Evolutionary conservation across 2,329 filamentous ascomycete species (phyloP), one percentile per base, ranked within the genome.

Genomic region (Aspergillus sp.): DNA sequence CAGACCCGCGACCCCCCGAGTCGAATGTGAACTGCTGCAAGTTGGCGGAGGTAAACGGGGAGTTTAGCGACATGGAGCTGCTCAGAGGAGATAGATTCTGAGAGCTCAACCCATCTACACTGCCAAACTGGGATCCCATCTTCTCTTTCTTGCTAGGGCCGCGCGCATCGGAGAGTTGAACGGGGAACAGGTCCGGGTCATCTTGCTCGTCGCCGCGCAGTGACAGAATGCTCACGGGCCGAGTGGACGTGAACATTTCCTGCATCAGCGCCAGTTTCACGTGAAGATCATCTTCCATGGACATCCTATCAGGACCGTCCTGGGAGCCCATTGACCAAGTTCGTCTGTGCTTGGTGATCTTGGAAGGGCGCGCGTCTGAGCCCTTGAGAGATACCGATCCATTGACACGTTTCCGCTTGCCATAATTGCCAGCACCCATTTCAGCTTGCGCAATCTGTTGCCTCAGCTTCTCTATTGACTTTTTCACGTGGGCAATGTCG

Each of bases 381-480:
- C 64, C 66, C 56, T 77, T 76, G 24, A 71, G 59, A 18, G 80
- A 78, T 10, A 82, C 77, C 0, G 83, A 82, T 26, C 79, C 80
- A 65, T 79, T 84, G 70, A 78, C 84, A 65, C 85, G 82, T 71
- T 87, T 87, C 57, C 85, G 80, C 71, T 87, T 88, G 61, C 84
- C 83, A 57, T 84, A 80, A 54, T 83, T 83, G 59, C 84, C 82
- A 72, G 84, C 82, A 20, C 85, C 85, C 57, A 84, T 80, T 68
- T 87, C 85, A 22, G 83, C 81, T 70, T 97, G 92, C 0, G 89
- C 82, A 61, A 97, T 95, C 71, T 97, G 94, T 71, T 96, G 92
- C 75, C 96, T 96, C 51, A 97, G 80, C 77, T 97, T 98, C 71
- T 97, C 94, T 67, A 98, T 97, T 0, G 90, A 91, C 78, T 97